Conservation (phyloP, 495 filamentous ascomycete genomes). For the Podospora pseudocomata region DNA sequence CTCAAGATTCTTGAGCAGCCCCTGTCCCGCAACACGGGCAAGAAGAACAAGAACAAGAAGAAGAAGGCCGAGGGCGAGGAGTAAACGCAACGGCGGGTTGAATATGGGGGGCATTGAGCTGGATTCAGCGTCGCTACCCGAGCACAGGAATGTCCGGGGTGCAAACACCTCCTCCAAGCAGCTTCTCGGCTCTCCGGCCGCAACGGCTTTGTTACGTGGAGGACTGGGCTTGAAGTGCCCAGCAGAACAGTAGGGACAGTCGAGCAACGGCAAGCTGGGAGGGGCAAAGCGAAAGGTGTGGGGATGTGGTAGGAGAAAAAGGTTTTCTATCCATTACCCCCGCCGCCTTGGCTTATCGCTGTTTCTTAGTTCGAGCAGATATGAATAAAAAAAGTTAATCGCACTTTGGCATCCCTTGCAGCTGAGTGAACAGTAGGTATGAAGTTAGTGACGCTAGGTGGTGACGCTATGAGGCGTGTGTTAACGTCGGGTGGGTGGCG, state of each 20-base stretch:
- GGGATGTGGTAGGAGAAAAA: conserved; percentile 2
- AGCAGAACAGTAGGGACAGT: background rate
- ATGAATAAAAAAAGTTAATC: conserved; percentile 13
- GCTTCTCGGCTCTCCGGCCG: background rate
- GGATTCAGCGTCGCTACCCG: background rate
- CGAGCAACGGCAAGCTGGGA: conserved; percentile 5
- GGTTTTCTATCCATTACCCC: conserved; percentile 12
- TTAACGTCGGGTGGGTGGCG: background rate
- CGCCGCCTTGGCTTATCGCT: conserved; percentile 21
- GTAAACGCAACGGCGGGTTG: conserved; percentile 39
- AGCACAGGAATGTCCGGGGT: background rate
- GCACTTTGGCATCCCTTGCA: background rate
- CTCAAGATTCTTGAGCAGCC: conserved; percentile 89
- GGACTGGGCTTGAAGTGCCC: background rate
- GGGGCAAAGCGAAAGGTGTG: background rate
- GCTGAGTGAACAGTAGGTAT: background rate
- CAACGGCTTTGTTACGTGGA: background rate
- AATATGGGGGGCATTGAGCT: background rate
- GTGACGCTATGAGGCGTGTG: too few species aligned
- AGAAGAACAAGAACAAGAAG: conserved; percentile 93
- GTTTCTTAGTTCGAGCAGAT: conserved; percentile 20
- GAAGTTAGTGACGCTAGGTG: too few species aligned
- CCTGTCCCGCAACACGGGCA: conserved; percentile 66
- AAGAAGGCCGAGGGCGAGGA: conserved; percentile 52
- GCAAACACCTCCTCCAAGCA: background rate